Percentiles rank a stretch among this genome's conserved stretches.
phyloP scores from a whole-genome alignment of 2,329 filamentous ascomycete species.

The Trichoderma atrobrunneum region DNA sequence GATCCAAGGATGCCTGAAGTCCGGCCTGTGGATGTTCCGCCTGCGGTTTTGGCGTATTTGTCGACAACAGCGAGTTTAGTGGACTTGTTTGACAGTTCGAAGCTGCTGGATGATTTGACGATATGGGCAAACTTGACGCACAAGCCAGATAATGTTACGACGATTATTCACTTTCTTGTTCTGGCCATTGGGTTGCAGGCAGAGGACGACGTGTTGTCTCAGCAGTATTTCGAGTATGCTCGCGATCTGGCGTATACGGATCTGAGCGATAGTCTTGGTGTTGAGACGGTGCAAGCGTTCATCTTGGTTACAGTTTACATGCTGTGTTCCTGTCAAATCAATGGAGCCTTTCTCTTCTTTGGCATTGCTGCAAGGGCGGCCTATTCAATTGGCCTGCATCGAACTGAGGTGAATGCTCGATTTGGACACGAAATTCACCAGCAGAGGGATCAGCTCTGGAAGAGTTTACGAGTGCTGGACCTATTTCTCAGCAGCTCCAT shows the following conservation, averaged over 20 bases:
- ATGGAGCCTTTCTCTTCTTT: slow-evolving; percentile 53
- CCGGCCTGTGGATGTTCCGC: slow-evolving; percentile 26
- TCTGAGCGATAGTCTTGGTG: slow-evolving; percentile 46
- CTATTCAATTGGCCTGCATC: slow-evolving; percentile 52
- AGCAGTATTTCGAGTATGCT: slow-evolving; percentile 50
- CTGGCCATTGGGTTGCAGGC: slow-evolving; percentile 49
- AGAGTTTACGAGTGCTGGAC: slow-evolving; percentile 51
- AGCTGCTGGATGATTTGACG: slow-evolving; percentile 40
- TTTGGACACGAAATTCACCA: slow-evolving; percentile 45
- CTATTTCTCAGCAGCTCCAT: slow-evolving; percentile 53
- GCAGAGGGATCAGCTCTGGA: slow-evolving; percentile 52
- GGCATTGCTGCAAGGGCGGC: slow-evolving; percentile 52
- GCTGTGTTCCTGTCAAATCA: slow-evolving; percentile 54
- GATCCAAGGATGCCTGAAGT: slow-evolving; percentile 27
- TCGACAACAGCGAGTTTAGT: slow-evolving; percentile 45
- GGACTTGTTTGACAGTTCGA: slow-evolving; percentile 46
- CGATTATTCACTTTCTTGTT: slow-evolving; percentile 48
- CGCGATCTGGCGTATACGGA: slow-evolving; percentile 44
- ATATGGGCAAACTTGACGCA: slow-evolving; percentile 40
- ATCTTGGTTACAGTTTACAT: slow-evolving; percentile 52
- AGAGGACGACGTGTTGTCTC: slow-evolving; percentile 40
- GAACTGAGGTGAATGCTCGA: slow-evolving; percentile 52
- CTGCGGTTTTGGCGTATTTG: slow-evolving; percentile 37
- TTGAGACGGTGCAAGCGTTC: slow-evolving; percentile 50
- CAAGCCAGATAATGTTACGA: slow-evolving; percentile 37